Evolutionary conservation across 352 stramenopile species (phyloP).

Genomic region (Nannochloropsis limnetica): DNA sequence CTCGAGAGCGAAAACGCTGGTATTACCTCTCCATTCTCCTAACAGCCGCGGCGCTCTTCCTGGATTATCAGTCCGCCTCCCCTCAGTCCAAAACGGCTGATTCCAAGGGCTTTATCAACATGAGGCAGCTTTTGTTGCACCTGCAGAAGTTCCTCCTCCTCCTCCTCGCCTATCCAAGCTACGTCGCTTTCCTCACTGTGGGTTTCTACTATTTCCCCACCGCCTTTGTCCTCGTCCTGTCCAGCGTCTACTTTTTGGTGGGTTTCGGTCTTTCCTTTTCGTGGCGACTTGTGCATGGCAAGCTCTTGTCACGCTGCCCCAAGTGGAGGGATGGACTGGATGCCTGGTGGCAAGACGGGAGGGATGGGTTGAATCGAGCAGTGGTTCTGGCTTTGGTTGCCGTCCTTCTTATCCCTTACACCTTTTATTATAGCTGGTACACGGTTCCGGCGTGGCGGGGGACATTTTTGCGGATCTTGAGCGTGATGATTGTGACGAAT

Average conservation of each 20-base stretch:
- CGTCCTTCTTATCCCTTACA: constrained; percentile 28
- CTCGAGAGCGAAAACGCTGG: neutral
- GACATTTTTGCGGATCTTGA: neutral
- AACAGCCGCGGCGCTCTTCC: neutral
- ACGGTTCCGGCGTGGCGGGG: constrained; percentile 1
- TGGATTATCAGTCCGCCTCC: neutral
- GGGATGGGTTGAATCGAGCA: constrained; percentile 14
- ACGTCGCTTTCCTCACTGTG: neutral
- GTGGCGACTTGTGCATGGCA: neutral
- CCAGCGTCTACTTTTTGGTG: constrained; percentile 10
- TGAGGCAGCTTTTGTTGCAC: neutral
- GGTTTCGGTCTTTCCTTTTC: neutral
- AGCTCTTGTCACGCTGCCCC: neutral
- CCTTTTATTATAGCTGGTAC: constrained; percentile 5
- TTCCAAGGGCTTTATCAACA: neutral
- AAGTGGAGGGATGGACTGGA: neutral
- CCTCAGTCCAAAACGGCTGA: neutral
- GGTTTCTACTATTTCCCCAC: constrained; percentile 13
- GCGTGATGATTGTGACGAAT: constrained; percentile 25
- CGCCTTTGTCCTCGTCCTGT: neutral
- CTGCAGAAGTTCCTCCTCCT: constrained; percentile 22
- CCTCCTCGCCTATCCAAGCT: neutral
- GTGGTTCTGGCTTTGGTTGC: neutral
- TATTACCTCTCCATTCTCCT: neutral
- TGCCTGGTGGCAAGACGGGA: constrained; percentile 4